Base-by-base conservation (phyloP, 495 filamentous ascomycete genomes). In the Lindgomyces ingoldianus region DNA sequence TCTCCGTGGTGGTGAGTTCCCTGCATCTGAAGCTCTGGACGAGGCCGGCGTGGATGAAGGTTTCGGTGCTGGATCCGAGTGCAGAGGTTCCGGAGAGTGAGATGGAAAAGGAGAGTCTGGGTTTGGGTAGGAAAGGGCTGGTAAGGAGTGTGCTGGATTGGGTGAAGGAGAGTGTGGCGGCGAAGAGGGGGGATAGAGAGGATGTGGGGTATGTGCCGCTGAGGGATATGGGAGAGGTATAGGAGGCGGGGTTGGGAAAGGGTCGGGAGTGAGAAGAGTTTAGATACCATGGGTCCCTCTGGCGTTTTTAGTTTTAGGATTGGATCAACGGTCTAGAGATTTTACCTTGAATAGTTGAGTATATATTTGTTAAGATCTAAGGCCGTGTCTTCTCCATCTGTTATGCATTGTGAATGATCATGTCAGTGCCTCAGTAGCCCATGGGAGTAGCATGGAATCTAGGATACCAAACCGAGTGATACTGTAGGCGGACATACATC, bases 11-110 rank as follows among this genome's bases (percentile, higher is more conserved):
- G 0, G 81, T 85, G 8, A 93, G 89, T 70, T 90, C 86, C 71
- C 75, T 98, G 48, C 79, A 93, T 33, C 77, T 99, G 50, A 96
- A 90, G 70, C 88, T 89, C 66, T 99, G 94, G 94, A 84, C 78
- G 57, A 81, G 94, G 16, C 94, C 94, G 1, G 71, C 74, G 11
- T 99, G 93, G 93, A 96, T 98, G 94, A 83, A 89, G 18, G 84
- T 88, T 50, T 85, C 84, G 14, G 77, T 83, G 36, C 74, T 89
- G 22, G 85, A 86, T 54, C 65, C 68, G 4, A 27, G n/a, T 1
- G 65, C 57, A 12, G 58, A 70, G 47, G 57, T 67, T 14, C 48
- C 52, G 55, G 83, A 87, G 62, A 70, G 64, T 19, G 72, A 62
- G 53, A 66, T 30, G 50, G 55, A 60, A 18, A 42, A 22, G 16